Evolutionary conservation across 106 monocot genomes (phyloP).

Genomic region (Iris macrosiphon): DNA sequence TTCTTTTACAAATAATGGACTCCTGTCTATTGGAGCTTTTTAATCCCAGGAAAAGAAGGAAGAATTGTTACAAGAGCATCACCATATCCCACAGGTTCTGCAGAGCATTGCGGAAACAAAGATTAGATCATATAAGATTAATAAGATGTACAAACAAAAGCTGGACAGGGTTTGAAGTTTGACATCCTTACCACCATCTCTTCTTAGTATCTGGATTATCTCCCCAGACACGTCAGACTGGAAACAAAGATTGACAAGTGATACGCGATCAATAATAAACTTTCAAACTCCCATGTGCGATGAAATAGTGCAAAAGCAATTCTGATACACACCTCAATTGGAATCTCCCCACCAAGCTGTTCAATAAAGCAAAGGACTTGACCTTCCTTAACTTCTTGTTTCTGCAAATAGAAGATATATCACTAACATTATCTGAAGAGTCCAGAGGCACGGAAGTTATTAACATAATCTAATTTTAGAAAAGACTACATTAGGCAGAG

Average conservation of each 20-base stretch:
- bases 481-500: no score
- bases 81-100: conserved; percentile 79
- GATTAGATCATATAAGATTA: background rate
- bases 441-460: no score
- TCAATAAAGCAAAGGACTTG: conserved; percentile 71
- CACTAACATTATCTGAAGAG: background rate
- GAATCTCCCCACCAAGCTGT: conserved; percentile 73
- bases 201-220: conserved; percentile 65
- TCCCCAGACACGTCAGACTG: conserved; percentile 83
- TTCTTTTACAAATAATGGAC: background rate
- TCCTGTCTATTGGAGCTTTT: conserved; percentile 47
- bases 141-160: background rate
- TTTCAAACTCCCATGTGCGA: no score
- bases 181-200: conserved; percentile 45
- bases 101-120: background rate
- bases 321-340: conserved; percentile 45
- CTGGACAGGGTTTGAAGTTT: background rate
- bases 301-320: no score
- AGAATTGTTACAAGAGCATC: conserved; percentile 71
- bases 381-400: conserved; percentile 67
- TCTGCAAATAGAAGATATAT: conserved; percentile 24
- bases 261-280: no score
- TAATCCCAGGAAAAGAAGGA: conserved; percentile 72
- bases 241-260: no score
- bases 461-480: no score